Evolutionary conservation across 2,329 filamentous ascomycete species (phyloP).

Genomic region (Monosporascus sp.): DNA sequence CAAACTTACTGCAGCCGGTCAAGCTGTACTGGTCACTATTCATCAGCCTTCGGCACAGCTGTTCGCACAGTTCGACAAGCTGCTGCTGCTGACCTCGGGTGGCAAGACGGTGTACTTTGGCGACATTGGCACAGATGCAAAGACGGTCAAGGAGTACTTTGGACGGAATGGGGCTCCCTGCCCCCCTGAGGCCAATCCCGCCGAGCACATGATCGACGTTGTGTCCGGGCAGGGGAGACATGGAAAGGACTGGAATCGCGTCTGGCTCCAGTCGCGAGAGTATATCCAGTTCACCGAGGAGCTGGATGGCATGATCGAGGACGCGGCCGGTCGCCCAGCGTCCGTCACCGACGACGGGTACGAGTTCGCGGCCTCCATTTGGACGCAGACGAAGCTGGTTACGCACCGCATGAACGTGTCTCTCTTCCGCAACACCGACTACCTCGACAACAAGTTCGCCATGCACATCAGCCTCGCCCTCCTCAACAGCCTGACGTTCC

Average conservation of each 20-base stretch:
- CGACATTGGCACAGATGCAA: conserved; percentile 62
- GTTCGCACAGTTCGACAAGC: conserved; percentile 77
- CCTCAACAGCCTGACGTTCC: too few species aligned
- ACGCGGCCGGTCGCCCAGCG: too few species aligned
- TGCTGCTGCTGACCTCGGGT: conserved; percentile 66
- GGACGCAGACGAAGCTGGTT: too few species aligned
- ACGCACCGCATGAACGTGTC: too few species aligned
- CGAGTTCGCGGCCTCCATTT: too few species aligned
- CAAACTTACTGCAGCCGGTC: conserved; percentile 77
- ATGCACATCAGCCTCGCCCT: too few species aligned
- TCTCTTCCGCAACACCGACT: too few species aligned
- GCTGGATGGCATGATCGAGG: too few species aligned
- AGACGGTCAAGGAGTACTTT: conserved; percentile 64
- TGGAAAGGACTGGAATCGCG: conserved; percentile 55
- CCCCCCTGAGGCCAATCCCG: conserved; percentile 63
- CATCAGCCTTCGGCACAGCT: conserved; percentile 90
- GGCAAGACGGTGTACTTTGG: conserved; percentile 74
- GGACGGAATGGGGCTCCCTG: conserved; percentile 63
- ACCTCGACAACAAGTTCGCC: too few species aligned
- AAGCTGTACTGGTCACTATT: conserved; percentile 87
- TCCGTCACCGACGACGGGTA: too few species aligned
- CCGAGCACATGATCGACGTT: conserved; percentile 67
- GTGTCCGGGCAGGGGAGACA: too few species aligned
- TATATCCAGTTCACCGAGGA: too few species aligned
- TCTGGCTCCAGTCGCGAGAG: conserved; percentile 32